These are phyloP conservation scores for Cercospora sp. DNA, from an alignment of 2,329 filamentous ascomycete genomes.

Conservation along the genomic window DNA sequence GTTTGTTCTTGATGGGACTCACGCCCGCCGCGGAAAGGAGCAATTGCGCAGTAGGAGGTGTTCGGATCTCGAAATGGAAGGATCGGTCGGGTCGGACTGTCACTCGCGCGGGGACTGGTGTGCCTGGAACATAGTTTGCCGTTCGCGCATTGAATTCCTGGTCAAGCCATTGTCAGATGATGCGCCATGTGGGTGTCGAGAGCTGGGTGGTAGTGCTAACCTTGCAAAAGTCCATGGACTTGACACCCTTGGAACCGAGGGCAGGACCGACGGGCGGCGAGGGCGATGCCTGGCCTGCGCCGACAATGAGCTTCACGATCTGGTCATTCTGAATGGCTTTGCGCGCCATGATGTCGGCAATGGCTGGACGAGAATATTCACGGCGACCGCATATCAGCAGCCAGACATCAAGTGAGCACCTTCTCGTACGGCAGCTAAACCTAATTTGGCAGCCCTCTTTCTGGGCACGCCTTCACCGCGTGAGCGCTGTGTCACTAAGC, in stretches of 20 bases:
- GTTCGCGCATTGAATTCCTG: constrained; percentile 52
- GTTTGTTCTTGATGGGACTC: constrained; percentile 71
- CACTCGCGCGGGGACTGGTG: constrained; percentile 85
- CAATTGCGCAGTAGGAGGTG: constrained; percentile 85
- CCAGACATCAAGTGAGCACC: not conserved
- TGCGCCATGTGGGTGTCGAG: not conserved
- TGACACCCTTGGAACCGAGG: constrained; percentile 94
- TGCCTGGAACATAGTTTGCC: constrained; percentile 76
- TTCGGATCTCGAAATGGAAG: constrained; percentile 90
- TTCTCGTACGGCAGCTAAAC: not conserved
- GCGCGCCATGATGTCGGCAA: constrained; percentile 49
- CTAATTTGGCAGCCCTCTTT: not conserved
- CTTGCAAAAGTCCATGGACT: constrained; percentile 99
- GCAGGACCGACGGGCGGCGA: constrained; percentile 96
- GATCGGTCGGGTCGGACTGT: constrained; percentile 89
- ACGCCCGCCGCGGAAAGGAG: constrained; percentile 81
- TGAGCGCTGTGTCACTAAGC: constrained; percentile 1
- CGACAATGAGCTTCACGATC: constrained; percentile 96
- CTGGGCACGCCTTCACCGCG: constrained; percentile 4
- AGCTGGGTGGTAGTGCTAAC: constrained; percentile 50
- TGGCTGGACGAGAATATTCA: not conserved
- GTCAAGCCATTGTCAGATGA: constrained; percentile 8
- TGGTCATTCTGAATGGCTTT: constrained; percentile 64
- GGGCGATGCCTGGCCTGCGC: constrained; percentile 89
- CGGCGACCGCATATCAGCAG: not conserved